These are phyloP conservation scores for Euphorbia corollata DNA, from an alignment of 441 rosid species.

Conservation along the genomic window DNA sequence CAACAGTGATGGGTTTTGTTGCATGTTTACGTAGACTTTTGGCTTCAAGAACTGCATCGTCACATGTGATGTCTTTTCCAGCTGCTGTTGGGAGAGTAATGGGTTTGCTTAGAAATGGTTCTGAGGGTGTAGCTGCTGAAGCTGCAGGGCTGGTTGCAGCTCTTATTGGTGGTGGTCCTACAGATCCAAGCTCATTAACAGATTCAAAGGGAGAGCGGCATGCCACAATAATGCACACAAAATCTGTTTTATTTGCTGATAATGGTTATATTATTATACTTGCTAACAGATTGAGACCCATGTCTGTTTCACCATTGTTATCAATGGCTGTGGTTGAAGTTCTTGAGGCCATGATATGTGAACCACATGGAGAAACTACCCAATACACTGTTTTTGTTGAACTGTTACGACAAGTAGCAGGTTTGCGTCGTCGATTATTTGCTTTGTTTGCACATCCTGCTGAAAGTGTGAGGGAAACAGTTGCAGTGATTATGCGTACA, in stretches of 20 bases:
- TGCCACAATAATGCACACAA: slow-evolving; percentile 97
- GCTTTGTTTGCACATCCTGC: slow-evolving; percentile 99
- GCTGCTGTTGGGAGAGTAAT: slow-evolving; percentile 99
- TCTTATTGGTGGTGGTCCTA: slow-evolving; percentile 86
- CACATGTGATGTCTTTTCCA: slow-evolving; percentile 97
- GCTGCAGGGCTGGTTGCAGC: slow-evolving; percentile 82
- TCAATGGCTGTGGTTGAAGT: slow-evolving; percentile 99
- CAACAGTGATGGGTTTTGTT: slow-evolving; percentile 94
- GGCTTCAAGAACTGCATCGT: slow-evolving; percentile 89
- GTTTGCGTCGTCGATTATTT: slow-evolving; percentile 88
- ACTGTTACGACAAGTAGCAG: slow-evolving; percentile 94
- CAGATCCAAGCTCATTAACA: slow-evolving; percentile 43
- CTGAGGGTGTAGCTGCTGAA: slow-evolving; percentile 95
- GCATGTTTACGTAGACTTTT: slow-evolving; percentile 92
- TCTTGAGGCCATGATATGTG: slow-evolving; percentile 98
- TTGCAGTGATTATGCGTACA: slow-evolving; percentile 97
- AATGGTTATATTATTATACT: slow-evolving; percentile 68
- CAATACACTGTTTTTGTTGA: slow-evolving; percentile 96
- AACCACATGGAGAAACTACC: slow-evolving; percentile 98
- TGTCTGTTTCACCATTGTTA: slow-evolving; percentile 89
- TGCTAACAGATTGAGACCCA: slow-evolving; percentile 88
- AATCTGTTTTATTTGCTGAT: slow-evolving; percentile 86
- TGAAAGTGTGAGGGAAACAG: slow-evolving; percentile 95
- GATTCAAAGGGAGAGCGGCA: slow-evolving; percentile 89
- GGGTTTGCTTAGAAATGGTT: slow-evolving; percentile 98